Conservation (phyloP, 805 yeast species). For the Yarrowia hollandica region DNA sequence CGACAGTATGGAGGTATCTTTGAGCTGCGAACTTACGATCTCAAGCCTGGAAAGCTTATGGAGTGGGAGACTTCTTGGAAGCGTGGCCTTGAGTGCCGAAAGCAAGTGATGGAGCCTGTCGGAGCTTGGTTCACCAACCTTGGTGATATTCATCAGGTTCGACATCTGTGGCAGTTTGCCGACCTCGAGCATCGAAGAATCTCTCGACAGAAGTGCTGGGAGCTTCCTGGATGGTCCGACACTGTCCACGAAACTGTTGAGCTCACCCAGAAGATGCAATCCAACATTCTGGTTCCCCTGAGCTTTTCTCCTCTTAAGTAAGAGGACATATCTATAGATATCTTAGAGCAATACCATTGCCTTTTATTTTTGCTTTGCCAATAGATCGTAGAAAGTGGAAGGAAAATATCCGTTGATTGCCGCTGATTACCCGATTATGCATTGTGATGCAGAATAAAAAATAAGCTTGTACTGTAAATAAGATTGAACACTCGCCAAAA, state of each 20-base stretch:
- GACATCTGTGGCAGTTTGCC: constrained; percentile 49
- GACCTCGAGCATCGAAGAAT: constrained; percentile 47
- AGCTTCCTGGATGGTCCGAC: constrained; percentile 49
- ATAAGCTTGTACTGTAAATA: neutral
- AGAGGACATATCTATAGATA: neutral
- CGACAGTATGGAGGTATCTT: constrained; percentile 46
- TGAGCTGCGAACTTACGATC: constrained; percentile 45
- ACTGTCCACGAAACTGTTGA: constrained; percentile 48
- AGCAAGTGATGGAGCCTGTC: constrained; percentile 50
- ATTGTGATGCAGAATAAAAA: neutral
- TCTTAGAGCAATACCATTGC: neutral
- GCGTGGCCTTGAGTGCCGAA: constrained; percentile 45
- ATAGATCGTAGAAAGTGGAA: no score
- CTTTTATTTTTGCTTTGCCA: no score
- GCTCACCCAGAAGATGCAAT: constrained; percentile 44
- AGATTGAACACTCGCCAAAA: no score
- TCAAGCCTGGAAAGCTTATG: constrained; percentile 45
- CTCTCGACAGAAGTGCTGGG: constrained; percentile 48
- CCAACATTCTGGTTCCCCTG: constrained; percentile 45
- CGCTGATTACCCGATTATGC: constrained; percentile 20
- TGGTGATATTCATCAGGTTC: constrained; percentile 46
- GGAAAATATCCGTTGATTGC: neutral
- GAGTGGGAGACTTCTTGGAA: constrained; percentile 50
- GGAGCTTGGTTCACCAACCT: constrained; percentile 49
- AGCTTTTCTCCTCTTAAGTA: constrained; percentile 45